Percentiles rank a stretch among this genome's conserved stretches.
These are phyloP conservation scores for Mrakia gelida DNA, from an alignment of 768 basidiomycete species.

Conservation along the genomic window DNA sequence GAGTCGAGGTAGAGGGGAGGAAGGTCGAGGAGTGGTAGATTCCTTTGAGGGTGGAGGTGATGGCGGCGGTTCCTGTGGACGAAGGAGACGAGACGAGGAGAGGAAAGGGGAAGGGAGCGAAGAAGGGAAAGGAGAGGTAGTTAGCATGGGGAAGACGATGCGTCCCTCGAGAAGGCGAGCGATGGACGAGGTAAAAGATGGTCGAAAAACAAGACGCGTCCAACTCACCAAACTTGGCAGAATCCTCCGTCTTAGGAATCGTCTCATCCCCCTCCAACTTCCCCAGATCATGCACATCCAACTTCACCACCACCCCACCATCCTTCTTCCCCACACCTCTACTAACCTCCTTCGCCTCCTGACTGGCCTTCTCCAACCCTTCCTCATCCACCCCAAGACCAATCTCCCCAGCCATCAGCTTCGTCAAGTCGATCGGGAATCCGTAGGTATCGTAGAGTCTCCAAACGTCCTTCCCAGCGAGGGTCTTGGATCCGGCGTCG, in stretches of 20 bases:
- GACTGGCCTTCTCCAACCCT: conserved; percentile 85
- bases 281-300: conserved; percentile 93
- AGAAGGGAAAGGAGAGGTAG: no score
- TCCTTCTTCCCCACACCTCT: conserved; percentile 75
- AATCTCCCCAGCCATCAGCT: conserved; percentile 93
- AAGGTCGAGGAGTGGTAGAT: conserved; percentile 81
- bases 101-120: no score
- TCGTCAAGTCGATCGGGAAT: conserved; percentile 93
- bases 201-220: background rate
- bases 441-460: conserved; percentile 96
- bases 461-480: conserved; percentile 93
- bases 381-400: conserved; percentile 75
- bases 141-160: no score
- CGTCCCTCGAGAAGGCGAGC: no score
- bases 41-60: conserved; percentile 68
- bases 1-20: conserved; percentile 54
- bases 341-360: conserved; percentile 82
- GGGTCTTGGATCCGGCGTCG: conserved; percentile 58
- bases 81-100: no score
- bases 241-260: conserved; percentile 90
- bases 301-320: conserved; percentile 59
- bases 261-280: conserved; percentile 68
- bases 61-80: conserved; percentile 65
- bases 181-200: no score
- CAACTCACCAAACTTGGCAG: conserved; percentile 76